Percentiles rank a stretch among this genome's conserved stretches.
Evolutionary conservation across 805 yeast species (phyloP).

Genomic region (Peterozyma toletana): DNA sequence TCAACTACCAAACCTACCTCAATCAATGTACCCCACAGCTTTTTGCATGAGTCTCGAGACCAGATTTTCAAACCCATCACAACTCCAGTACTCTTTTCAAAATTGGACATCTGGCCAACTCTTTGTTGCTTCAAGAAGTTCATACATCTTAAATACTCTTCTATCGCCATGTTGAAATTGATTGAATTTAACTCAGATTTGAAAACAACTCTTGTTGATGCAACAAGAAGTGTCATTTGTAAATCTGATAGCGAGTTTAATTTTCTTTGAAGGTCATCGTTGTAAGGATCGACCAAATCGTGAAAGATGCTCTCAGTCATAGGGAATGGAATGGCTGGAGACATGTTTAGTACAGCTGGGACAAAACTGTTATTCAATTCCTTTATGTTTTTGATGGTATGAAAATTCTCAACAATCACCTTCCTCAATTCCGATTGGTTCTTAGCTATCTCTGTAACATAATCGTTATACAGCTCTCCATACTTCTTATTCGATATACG

Average conservation of each 20-base stretch:
- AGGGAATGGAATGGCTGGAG: slow-evolving; percentile 17
- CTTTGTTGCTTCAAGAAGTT: slow-evolving; percentile 31
- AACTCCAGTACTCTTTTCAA: slow-evolving; percentile 24
- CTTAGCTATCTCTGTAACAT: slow-evolving; percentile 21
- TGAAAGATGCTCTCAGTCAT: slow-evolving; percentile 8
- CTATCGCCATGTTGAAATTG: slow-evolving; percentile 70
- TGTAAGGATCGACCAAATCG: slow-evolving; percentile 4
- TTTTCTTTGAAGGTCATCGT: slow-evolving; percentile 3
- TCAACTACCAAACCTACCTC: slow-evolving; percentile 1
- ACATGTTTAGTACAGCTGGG: slow-evolving; percentile 28
- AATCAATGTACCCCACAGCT: slow-evolving; percentile 6
- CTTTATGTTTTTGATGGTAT: slow-evolving; percentile 52
- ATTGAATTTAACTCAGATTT: slow-evolving; percentile 52
- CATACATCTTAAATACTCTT: slow-evolving; percentile 61
- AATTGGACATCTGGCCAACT: slow-evolving; percentile 17
- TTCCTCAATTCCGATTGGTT: slow-evolving; percentile 26
- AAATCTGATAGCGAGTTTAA: slow-evolving; percentile 50
- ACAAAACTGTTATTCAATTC: slow-evolving; percentile 34
- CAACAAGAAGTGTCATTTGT: slow-evolving; percentile 64
- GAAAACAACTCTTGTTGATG: slow-evolving; percentile 65
- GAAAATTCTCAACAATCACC: slow-evolving; percentile 38
- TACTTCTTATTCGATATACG: slow-evolving; percentile 12
- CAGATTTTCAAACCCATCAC: slow-evolving; percentile 45
- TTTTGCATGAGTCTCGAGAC: slow-evolving; percentile 40
- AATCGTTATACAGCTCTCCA: slow-evolving; percentile 21